Base-by-base conservation (phyloP, 2,329 filamentous ascomycete genomes). In the Fusarium oligoseptatum region DNA sequence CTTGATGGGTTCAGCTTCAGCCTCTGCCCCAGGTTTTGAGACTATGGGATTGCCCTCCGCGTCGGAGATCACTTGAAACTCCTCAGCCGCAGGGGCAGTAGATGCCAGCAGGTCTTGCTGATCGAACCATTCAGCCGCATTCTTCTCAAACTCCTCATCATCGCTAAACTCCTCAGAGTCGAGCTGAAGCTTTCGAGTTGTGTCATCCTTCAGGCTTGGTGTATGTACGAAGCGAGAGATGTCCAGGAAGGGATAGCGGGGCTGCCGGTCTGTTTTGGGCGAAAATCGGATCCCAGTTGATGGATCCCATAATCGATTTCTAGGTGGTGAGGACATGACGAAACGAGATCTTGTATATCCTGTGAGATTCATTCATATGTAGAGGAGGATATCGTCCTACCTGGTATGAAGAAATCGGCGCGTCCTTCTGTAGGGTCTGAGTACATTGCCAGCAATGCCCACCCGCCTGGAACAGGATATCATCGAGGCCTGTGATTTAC, bases 281-380 rank as follows among this genome's bases (percentile, higher is more conserved):
- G 78, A 74, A 71, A 83, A 83, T 7, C 80, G 78, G 60, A 83
- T 80, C 27, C 80, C 81, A 34, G 70, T 66, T 24, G 71, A 73
- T 22, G 78, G 79, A 45, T 72, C 78, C 83, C 82, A 84, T 32
- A 82, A 70, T 24, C 65, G 57, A 43, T 66, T 73, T 27, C 64
- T 70, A 27, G 72, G 41, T 20, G 60, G 61, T 50, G 76, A 70
- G 20, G 76, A 43, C 77, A 79, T 79, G 37, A 20, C 72, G 58
- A 32, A 63, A 27, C 64, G 70, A 20, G 37, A 50, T 63, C 32
- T 64, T 75, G 58, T 75, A 41, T 60, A 37, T 15, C 11, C 14
- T 52, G 22, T 57, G 43, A 52, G 43, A 52, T 70, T 61, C 43
- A 50, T 64, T 69, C 75, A 68, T 67, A 32, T 60, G 45, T 29